These are phyloP conservation scores for Cryphonectria radicalis DNA, from an alignment of 2,329 filamentous ascomycete genomes.

Conservation along the genomic window DNA sequence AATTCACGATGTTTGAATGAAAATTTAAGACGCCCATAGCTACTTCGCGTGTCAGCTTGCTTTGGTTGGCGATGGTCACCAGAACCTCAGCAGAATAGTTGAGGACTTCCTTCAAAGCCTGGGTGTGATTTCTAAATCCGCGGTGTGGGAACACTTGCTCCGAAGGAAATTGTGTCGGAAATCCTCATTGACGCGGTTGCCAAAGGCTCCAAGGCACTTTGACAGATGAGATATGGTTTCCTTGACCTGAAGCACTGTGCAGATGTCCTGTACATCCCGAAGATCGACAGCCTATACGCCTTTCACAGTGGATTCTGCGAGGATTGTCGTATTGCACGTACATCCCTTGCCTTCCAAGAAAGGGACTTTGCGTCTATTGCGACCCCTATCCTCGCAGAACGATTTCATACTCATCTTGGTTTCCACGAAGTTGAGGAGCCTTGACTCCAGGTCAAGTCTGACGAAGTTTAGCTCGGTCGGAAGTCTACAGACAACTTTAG, in stretches of 20 bases:
- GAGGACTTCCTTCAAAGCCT: conserved; percentile 5
- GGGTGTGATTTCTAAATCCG: background rate
- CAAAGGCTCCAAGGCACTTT: conserved; percentile 21
- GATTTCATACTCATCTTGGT: background rate
- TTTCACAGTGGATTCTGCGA: background rate
- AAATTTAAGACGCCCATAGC: conserved; percentile 26
- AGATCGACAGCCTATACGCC: background rate
- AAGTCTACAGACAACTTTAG: background rate
- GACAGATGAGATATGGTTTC: background rate
- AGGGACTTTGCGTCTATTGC: conserved; percentile 12
- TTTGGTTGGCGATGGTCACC: conserved; percentile 18
- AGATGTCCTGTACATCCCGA: background rate
- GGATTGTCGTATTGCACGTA: background rate
- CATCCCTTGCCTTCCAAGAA: background rate
- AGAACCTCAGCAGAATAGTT: background rate
- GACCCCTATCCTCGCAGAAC: background rate
- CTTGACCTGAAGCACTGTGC: background rate
- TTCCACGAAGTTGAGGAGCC: background rate
- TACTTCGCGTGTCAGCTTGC: conserved; percentile 20
- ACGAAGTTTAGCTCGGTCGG: background rate
- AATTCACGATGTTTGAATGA: conserved; percentile 30
- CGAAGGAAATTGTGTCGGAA: conserved; percentile 25
- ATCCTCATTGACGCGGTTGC: background rate
- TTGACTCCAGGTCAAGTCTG: conserved; percentile 7
- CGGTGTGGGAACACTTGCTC: no score